Evolutionary conservation across 306 rosid genomes (phyloP).

Genomic region (Hippophae rhamnoides): DNA sequence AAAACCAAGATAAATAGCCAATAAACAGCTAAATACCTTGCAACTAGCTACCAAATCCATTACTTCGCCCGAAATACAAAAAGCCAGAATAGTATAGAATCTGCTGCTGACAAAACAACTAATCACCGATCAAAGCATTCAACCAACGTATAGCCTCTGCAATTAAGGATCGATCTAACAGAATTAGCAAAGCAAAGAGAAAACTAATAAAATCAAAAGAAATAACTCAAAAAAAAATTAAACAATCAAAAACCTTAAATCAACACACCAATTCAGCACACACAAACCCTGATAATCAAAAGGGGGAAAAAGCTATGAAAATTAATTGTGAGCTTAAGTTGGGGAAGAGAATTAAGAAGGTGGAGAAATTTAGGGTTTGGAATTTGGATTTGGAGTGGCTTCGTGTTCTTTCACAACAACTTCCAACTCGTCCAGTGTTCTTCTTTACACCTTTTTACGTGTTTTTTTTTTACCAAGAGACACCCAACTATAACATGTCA

Average conservation of each 20-base stretch:
- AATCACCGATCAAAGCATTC: slow-evolving; percentile 11
- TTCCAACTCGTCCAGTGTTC: slow-evolving; percentile 17
- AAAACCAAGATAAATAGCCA: neutral
- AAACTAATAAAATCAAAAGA: neutral
- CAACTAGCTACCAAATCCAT: slow-evolving; percentile 79
- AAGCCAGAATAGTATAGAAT: slow-evolving; percentile 21
- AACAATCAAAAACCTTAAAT: slow-evolving; percentile 3
- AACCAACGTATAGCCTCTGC: slow-evolving; percentile 31
- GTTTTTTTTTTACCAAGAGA: slow-evolving; percentile 31
- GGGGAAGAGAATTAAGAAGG: neutral
- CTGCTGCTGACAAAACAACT: slow-evolving; percentile 28
- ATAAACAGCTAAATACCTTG: slow-evolving; percentile 40
- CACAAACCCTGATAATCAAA: too few species aligned
- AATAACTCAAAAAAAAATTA: neutral
- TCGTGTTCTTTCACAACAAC: slow-evolving; percentile 26
- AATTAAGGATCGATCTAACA: slow-evolving; percentile 30
- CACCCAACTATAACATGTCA: slow-evolving; percentile 25
- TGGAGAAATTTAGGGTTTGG: slow-evolving; percentile 25
- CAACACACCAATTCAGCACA: neutral
- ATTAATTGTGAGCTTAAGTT: neutral
- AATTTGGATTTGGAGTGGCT: slow-evolving; percentile 14
- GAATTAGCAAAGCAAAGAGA: slow-evolving; percentile 15
- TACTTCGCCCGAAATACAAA: slow-evolving; percentile 14
- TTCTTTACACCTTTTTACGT: slow-evolving; percentile 23
- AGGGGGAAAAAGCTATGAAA: neutral